A percentile compares a stretch with the other conserved stretches of the same genome.
Conservation (phyloP, 2,329 filamentous ascomycete species). For the Gliomastix tumulicola region DNA sequence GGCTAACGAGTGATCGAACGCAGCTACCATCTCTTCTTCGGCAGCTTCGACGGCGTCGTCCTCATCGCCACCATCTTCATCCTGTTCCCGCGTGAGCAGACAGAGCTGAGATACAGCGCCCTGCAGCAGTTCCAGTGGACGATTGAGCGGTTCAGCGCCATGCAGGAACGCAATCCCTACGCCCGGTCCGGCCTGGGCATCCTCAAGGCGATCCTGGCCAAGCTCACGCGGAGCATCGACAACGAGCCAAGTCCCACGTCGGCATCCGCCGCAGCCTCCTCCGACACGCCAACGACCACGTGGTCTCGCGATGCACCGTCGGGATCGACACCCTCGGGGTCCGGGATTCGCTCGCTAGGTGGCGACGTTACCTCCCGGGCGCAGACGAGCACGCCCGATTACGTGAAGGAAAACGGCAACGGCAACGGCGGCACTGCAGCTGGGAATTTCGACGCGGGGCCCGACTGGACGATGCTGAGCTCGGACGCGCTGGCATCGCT, state of each 20-base stretch:
- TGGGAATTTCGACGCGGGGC: too few species aligned
- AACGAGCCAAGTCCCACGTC: too few species aligned
- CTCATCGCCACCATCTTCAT: conserved; percentile 55
- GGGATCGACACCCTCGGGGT: too few species aligned
- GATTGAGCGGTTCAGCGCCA: conserved; percentile 49
- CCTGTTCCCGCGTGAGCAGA: conserved; percentile 49
- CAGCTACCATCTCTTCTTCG: conserved; percentile 51
- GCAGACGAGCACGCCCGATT: neutral
- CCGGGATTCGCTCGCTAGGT: too few species aligned
- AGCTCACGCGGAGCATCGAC: conserved; percentile 43
- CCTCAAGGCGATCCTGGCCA: conserved; percentile 44
- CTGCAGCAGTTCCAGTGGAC: conserved; percentile 54
- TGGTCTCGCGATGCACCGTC: too few species aligned
- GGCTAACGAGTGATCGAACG: neutral
- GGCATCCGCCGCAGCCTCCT: conserved; percentile 8
- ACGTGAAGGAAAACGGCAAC: too few species aligned
- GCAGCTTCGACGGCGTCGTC: conserved; percentile 57
- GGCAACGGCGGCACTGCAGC: too few species aligned
- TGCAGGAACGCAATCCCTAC: conserved; percentile 44
- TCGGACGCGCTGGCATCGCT: conserved; percentile 43
- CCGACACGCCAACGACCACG: too few species aligned
- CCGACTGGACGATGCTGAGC: neutral
- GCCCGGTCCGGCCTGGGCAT: conserved; percentile 48
- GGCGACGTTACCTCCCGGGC: too few species aligned
- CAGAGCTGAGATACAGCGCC: conserved; percentile 31